Base-by-base conservation (phyloP, 1,139 yeast species). In the Waltiozyma sp. region DNA sequence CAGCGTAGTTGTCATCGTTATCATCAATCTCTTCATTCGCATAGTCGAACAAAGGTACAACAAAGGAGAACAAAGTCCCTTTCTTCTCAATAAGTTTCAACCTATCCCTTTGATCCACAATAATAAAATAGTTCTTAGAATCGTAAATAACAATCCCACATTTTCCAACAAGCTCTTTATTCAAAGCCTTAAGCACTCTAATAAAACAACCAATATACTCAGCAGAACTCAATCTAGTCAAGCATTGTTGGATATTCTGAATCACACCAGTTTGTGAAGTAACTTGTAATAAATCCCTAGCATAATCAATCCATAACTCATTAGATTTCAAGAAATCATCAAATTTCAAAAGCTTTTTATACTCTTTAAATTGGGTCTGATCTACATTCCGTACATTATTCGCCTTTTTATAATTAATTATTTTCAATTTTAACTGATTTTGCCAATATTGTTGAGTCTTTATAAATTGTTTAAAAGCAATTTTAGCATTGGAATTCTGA, bases 111-210 rank as follows among this genome's bases (percentile, higher is more conserved):
- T 44, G 57, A 40, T 75, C 72, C 26, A 82, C 77, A 40, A 89
- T 53, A 4, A 87, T 74, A 55, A 87, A 83, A 44, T 76, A 73
- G 52, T 81, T 77, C 57, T 85, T 89, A 8, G 91, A 76, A 57
- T 91, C 98, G 82, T 94, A 85, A 1, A 87, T 66, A 2, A 89
- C 87, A 7, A 89, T 83, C 0, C 98, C 98, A 37, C 69, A 53
- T 16, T 73, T 54, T 0, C 95, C 95, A 6, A 80, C 71, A 43
- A 76, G 56, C 41, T 76, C 72, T 2, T 70, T 66, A 53, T 84
- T 84, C 18, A 66, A 63, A 13, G 88, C 71, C 39, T 76, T 72
- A 1, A 69, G 55, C 0, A 89, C 91, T 15, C 70, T 68, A 19
- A 89, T 48, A 38, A 65, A 59, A 18, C 95, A 77, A 3, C 98